Percentiles rank a stretch among this genome's conserved stretches.
Conservation (phyloP, 371 early-diverging fungal genomes). For the Rhizopus sp. region DNA sequence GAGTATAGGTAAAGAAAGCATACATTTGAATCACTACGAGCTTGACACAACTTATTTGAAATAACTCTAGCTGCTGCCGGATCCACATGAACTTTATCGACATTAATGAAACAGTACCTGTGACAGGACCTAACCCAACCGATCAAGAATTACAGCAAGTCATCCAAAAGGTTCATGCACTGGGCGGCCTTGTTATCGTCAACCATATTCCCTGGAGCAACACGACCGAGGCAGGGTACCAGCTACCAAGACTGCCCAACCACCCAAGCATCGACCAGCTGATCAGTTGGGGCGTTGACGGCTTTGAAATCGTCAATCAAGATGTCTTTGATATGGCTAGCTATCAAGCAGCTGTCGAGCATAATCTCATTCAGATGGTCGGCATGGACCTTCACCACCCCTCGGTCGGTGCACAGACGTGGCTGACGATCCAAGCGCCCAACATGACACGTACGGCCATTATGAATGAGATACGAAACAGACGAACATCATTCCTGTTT, state of each 20-base stretch:
- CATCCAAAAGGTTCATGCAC: constrained; percentile 61
- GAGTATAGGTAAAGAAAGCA: constrained; percentile 57
- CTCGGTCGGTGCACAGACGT: constrained; percentile 55
- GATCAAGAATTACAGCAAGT: constrained; percentile 64
- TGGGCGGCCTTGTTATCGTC: constrained; percentile 77
- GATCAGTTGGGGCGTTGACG: constrained; percentile 72
- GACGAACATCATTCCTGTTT: constrained; percentile 67
- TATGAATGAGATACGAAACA: constrained; percentile 60
- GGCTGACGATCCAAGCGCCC: constrained; percentile 64
- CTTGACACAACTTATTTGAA: neutral
- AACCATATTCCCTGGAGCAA: constrained; percentile 86
- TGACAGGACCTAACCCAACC: constrained; percentile 60
- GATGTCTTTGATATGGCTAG: constrained; percentile 62
- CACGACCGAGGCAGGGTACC: constrained; percentile 61
- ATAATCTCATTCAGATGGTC: constrained; percentile 57
- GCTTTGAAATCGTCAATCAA: constrained; percentile 71
- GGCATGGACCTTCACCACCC: constrained; percentile 77
- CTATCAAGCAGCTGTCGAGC: constrained; percentile 50
- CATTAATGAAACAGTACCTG: constrained; percentile 67
- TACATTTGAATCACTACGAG: neutral
- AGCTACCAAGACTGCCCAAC: constrained; percentile 60
- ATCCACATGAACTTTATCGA: constrained; percentile 80
- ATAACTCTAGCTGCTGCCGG: constrained; percentile 58
- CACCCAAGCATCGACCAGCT: constrained; percentile 67
- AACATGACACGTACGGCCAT: constrained; percentile 49